Evolutionary conservation across 2,329 filamentous ascomycete genomes (phyloP), one percentile per base, ranked within the genome.

Genomic region (Beauveria sp.): DNA sequence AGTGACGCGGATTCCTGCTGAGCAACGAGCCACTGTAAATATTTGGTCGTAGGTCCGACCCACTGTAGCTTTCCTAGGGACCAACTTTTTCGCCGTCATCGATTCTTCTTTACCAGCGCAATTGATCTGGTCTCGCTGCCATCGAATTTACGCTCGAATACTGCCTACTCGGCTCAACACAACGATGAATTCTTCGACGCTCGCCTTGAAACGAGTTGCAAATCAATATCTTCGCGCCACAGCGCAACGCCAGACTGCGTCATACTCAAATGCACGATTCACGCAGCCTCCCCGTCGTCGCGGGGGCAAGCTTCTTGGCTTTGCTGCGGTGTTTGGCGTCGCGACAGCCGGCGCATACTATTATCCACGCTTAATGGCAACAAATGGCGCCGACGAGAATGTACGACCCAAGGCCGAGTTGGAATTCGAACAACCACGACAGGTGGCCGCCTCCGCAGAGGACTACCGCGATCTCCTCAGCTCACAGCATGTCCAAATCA

Each of bases 401-500:
- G 57, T 43, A 14, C 64, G 66, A 14, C 61, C 65, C 45, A 74
- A 79, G 68, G 82, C 83, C 0, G 80, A 87, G 59, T 69, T 91
- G 46, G 78, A 84, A 62, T 89, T 91, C 65, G 90, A 96, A 74
- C 82, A 87, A 71, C 75, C 84, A 26, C 80, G 86, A 61, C 79
- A 77, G 65, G 79, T 81, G 64, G 78, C 80, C 26, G 73, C 76
- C 1, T 87, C 85, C 7, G 85, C 85, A 66, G 90, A 93, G 72
- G 88, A 91, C 65, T 87, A 88, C 65, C 77, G 89, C 62, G 89
- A 92, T 61, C 75, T 89, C 62, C 85, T 96, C 67, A 93, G 89
- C 70, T 90, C 89, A 12, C 91, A 96, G 72, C 91, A 96, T 75
- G 77, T 91, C 6, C 93, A 97, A 76, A 89, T 96, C 63, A 91